Evolutionary conservation across 371 early-diverging fungal genomes (phyloP).

Genomic region (Coemansia sp.): DNA sequence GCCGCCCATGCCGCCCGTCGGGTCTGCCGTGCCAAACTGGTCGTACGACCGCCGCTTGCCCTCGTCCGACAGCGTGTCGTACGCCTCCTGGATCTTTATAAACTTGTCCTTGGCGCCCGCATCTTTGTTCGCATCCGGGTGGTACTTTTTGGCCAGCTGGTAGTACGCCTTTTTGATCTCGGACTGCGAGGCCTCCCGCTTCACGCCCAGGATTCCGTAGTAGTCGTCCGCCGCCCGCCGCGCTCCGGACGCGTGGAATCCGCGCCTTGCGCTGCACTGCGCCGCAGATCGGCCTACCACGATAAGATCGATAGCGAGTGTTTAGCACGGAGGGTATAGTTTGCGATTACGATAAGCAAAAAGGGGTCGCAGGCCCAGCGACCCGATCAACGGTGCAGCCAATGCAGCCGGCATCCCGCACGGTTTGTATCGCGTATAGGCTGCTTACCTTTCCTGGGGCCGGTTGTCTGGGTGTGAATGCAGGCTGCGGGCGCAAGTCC

Average conservation of each 20-base stretch:
- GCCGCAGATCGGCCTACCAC: not conserved
- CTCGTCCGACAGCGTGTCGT: constrained; percentile 90
- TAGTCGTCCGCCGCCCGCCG: constrained; percentile 55
- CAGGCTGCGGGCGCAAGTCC: not conserved
- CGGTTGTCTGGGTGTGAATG: not conserved
- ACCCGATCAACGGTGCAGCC: no score
- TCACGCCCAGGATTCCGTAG: constrained; percentile 81
- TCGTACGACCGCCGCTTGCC: constrained; percentile 87
- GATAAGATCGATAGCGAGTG: not conserved
- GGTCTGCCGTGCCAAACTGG: constrained; percentile 71
- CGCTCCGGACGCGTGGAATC: constrained; percentile 24
- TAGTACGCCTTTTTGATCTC: constrained; percentile 97
- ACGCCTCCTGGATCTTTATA: constrained; percentile 93
- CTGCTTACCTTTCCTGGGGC: not conserved
- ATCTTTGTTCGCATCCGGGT: constrained; percentile 95
- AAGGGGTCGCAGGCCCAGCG: no score
- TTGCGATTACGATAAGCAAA: constrained; percentile 4
- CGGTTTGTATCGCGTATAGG: not conserved
- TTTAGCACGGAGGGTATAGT: not conserved
- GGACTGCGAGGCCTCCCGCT: constrained; percentile 67
- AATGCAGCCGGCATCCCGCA: no score
- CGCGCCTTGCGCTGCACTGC: constrained; percentile 7
- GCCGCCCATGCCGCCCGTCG: constrained; percentile 43
- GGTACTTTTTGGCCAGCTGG: constrained; percentile 90
- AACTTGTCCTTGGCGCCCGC: constrained; percentile 90